Evolutionary conservation across 1,139 yeast genomes (phyloP), one percentile per base, ranked within the genome.

Genomic region (Debaryomycetaceae sp.): DNA sequence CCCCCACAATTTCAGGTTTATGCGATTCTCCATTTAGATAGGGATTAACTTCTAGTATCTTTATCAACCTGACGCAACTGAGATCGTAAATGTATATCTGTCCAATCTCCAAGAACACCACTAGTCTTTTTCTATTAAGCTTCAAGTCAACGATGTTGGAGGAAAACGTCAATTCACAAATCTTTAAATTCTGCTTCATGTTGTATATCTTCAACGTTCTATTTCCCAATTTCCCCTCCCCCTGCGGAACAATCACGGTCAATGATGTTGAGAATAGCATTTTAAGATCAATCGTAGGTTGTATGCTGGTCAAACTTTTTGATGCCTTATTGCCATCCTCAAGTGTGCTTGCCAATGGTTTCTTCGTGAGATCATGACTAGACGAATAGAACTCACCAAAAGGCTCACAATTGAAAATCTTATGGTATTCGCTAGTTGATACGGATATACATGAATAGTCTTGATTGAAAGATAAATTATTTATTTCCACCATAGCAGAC

Each of bases 241-340:
- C 47, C 40, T 65, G 59, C 3, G 77, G 86, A 0, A 82, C 85
- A 1, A 84, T 72, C 1, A 87, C 84, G 1, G 87, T 73, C 36
- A 86, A 64, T 4, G 89, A 82, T 0, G 91, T 83, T 5, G 87
- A 80, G 55, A 83, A 85, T 7, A 86, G 68, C 84, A 85, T 83
- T 51, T 83, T 84, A 24, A 81, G 55, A 46, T 62, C 60, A 6
- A 63, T 55, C 1, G 75, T 67, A 11, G 74, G 69, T 31, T 50
- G 42, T n/a, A 22, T 31, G 24, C 13, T n/a, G 31, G 31, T 24
- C 17, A 34, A 35, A 33, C 37, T 43, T 13, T 43, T 42, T 17
- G 31, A 17, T 4, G 36, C 24, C 22, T 41, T 33, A 4, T 38
- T 27, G 11, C 27, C 41, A 14, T 35, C 41, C 6, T 38, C 40